Evolutionary conservation across 805 yeast genomes (phyloP).

Genomic region (Wickerhamiella musiphila): DNA sequence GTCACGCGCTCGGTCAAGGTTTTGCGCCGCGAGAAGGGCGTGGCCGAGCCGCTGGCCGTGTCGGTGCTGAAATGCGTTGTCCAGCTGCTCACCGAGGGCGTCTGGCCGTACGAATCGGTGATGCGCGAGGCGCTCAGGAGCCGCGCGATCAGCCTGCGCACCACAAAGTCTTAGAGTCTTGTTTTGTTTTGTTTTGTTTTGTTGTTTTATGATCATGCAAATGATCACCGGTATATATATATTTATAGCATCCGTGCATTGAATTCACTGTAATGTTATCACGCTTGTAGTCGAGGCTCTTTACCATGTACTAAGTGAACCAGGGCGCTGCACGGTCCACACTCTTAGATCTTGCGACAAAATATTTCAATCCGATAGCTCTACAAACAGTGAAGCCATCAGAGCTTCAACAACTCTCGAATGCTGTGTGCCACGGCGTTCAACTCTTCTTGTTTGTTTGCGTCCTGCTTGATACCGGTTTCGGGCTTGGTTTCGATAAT

Average conservation of each 20-base stretch:
- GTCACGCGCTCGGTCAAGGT: conserved; percentile 1
- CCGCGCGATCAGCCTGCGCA: not conserved
- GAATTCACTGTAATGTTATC: no score
- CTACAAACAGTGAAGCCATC: no score
- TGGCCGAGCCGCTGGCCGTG: not conserved
- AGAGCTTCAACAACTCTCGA: no score
- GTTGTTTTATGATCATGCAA: not conserved
- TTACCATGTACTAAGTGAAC: no score
- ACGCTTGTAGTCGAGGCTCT: no score
- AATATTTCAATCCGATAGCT: no score
- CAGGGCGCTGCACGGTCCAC: no score
- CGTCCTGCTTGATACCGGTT: conserved; percentile 50
- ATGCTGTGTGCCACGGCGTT: no score
- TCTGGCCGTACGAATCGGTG: conserved; percentile 1
- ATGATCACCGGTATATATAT: not conserved
- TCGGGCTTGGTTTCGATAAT: conserved; percentile 34
- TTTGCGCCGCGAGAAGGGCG: not conserved
- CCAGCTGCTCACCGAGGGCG: not conserved
- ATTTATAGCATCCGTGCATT: no score
- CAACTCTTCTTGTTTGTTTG: conserved; percentile 34
- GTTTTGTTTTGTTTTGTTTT: not conserved
- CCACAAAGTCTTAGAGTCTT: conserved; percentile 4
- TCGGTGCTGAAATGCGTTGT: conserved; percentile 1
- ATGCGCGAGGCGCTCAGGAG: not conserved
- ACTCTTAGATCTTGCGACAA: no score